A percentile compares a stretch with the other conserved stretches of the same genome.
These are phyloP conservation scores for Fagus crenata DNA, from an alignment of 306 rosid species.

Conservation along the genomic window DNA sequence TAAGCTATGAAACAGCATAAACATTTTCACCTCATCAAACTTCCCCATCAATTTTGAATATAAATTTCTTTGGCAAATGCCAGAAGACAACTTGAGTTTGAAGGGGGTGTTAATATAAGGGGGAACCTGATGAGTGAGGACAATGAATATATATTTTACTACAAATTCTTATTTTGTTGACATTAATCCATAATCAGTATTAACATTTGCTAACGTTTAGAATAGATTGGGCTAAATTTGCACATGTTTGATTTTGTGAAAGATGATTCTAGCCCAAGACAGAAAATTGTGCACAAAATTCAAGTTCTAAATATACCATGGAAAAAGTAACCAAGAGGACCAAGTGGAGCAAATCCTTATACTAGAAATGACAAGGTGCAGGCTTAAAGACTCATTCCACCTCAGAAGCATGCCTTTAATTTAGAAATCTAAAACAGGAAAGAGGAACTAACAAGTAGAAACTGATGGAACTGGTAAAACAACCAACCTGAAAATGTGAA, in stretches of 20 bases:
- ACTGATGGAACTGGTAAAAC: slow-evolving; percentile 20
- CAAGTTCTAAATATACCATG: not conserved
- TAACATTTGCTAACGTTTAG: not conserved
- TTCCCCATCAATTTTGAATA: slow-evolving; percentile 7
- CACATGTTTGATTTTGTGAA: not conserved
- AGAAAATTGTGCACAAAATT: not conserved
- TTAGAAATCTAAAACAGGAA: slow-evolving; percentile 15
- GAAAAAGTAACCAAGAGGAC: not conserved
- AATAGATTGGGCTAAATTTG: not conserved
- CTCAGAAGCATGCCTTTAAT: not conserved
- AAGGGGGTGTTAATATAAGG: slow-evolving; percentile 10
- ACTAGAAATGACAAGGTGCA: not conserved
- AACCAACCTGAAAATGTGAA: slow-evolving; percentile 92
- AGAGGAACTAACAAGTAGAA: slow-evolving; percentile 24
- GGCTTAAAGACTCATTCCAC: not conserved
- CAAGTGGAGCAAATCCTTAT: not conserved
- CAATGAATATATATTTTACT: not conserved
- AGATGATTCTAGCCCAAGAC: not conserved
- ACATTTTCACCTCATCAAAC: slow-evolving; percentile 16
- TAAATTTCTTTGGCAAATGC: slow-evolving; percentile 6
- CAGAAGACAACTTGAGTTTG: slow-evolving; percentile 7
- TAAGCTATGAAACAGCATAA: slow-evolving; percentile 26
- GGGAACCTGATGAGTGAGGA: slow-evolving; percentile 13
- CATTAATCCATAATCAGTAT: slow-evolving; percentile 17
- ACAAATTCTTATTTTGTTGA: not conserved